These are phyloP conservation scores for Acer negundo DNA, from an alignment of 345 rosid genomes.

Conservation along the genomic window DNA sequence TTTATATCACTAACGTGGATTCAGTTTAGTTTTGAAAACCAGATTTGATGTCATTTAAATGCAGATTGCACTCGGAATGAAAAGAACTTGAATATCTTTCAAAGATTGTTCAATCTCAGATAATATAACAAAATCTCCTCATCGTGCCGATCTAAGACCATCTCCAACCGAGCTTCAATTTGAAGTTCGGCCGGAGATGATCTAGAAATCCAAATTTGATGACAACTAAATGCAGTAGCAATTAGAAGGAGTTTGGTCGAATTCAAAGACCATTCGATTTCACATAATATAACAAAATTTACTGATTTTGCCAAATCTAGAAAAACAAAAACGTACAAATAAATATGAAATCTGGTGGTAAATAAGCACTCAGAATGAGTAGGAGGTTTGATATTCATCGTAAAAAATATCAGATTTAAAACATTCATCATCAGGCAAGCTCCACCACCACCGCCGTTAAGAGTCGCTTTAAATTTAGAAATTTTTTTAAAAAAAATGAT, in stretches of 20 bases:
- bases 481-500: not conserved
- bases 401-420: conserved; percentile 14
- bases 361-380: conserved; percentile 34
- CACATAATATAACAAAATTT: not conserved
- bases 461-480: not conserved
- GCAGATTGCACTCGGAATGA: conserved; percentile 49
- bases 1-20: too few species aligned
- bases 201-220: too few species aligned
- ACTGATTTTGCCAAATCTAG: not conserved
- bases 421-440: conserved; percentile 21
- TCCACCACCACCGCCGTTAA: not conserved
- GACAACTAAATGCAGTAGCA: too few species aligned
- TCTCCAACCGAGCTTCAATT: too few species aligned
- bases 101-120: conserved; percentile 31
- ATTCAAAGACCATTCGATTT: conserved; percentile 32
- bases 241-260: too few species aligned
- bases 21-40: not conserved
- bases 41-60: not conserved
- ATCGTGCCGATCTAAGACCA: conserved; percentile 21
- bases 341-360: not conserved
- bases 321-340: not conserved
- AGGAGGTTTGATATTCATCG: conserved; percentile 31
- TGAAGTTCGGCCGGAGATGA: too few species aligned
- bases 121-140: conserved; percentile 20
- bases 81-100: conserved; percentile 35